Conservation (phyloP, 2,329 filamentous ascomycete species). For the Nothophoma quercina region DNA sequence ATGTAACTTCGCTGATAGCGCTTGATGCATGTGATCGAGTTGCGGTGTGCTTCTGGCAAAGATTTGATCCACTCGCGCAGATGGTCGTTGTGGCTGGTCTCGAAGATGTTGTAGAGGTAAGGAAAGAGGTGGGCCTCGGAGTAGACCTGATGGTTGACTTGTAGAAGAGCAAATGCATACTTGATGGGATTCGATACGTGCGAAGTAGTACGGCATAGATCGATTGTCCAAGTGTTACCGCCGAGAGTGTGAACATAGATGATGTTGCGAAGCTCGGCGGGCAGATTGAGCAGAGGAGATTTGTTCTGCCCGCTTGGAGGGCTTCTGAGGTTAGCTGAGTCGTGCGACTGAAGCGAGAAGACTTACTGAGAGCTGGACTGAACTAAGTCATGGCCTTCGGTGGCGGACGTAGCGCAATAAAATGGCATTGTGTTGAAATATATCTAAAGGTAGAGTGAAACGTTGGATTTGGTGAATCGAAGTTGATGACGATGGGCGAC, state of each 20-base stretch:
- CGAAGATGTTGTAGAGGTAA: slow-evolving; percentile 11
- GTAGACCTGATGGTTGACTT: slow-evolving; percentile 7
- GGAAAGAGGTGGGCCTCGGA: slow-evolving; percentile 7
- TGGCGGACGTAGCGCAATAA: too few relatives aligned
- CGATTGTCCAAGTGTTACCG: slow-evolving; percentile 7
- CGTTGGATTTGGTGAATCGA: too few relatives aligned
- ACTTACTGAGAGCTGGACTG: not conserved
- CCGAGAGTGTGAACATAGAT: slow-evolving; percentile 14
- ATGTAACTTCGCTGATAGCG: slow-evolving; percentile 6
- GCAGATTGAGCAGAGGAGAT: slow-evolving; percentile 2
- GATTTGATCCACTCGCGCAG: slow-evolving; percentile 4
- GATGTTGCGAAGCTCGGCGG: slow-evolving; percentile 20
- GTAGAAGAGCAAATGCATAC: slow-evolving; percentile 4
- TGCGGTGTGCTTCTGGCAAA: not conserved
- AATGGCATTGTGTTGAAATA: too few relatives aligned
- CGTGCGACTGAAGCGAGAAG: not conserved
- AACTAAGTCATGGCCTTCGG: not conserved
- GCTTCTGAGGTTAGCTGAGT: not conserved
- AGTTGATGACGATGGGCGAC: not conserved
- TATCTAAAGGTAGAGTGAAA: too few relatives aligned
- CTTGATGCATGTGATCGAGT: not conserved
- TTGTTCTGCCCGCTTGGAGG: not conserved
- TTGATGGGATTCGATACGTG: not conserved
- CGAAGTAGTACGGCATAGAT: not conserved
- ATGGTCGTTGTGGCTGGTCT: slow-evolving; percentile 2